Base-by-base conservation (phyloP, 2,329 filamentous ascomycete species). In the Paracoccidioides brasiliensis region DNA sequence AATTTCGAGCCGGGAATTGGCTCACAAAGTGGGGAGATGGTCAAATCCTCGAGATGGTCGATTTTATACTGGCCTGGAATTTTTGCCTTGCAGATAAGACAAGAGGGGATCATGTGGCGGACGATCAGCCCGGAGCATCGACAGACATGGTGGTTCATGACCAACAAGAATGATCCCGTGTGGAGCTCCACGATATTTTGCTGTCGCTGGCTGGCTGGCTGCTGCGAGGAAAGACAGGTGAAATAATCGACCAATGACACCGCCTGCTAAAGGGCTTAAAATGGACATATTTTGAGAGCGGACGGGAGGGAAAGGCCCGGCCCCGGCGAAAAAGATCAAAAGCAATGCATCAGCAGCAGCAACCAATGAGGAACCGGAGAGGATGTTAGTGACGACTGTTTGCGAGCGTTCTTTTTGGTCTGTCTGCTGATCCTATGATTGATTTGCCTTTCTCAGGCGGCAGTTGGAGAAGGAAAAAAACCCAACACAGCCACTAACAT, bases 41-140 rank as follows among this genome's bases (percentile, higher is more conserved):
- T 22, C 51, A 14, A 33, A 30, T 49, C n/a, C 48, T 41, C 9
- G 40, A 53, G 45, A 37, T 35, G 37, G 55, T 45, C 14, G 53
- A 59, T 59, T 59, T 59, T 51, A 57, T 43, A 57, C 53, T 51
- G 28, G 49, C 33, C 57, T 54, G 49, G 45, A 52, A 49, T 42
- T 44, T 44, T 52, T 37, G 48, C 57, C 57, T 46, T 46, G 43
- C 32, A 53, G 43, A 53, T 44, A 46, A 37, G 45, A 15, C 41
- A 45, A 35, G 52, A 45, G 44, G 30, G 44, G 53, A 54, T 52
- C 41, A 53, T 44, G 52, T 44, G 53, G 43, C 43, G 53, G 42
- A 41, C 15, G 32, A 53, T 43, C 52, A 37, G 32, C 22, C 30
- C 2, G n/a, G 37, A 42, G 50, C 15, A 52, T 28, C 30, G 14